Conservation (phyloP, 345 rosid genomes). For the Moringa oleifera region DNA sequence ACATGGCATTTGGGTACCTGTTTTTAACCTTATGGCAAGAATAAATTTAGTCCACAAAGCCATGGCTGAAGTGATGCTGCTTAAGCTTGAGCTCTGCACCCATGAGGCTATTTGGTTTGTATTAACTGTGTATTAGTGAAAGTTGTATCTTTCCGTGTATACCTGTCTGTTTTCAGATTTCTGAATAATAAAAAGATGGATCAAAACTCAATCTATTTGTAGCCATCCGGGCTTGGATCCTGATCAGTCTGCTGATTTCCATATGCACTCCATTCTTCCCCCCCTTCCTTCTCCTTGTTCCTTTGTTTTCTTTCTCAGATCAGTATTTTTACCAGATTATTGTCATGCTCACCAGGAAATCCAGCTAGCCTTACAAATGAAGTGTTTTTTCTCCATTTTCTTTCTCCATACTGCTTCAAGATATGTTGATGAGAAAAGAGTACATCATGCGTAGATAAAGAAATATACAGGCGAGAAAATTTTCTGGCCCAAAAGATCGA, state of each 20-base stretch:
- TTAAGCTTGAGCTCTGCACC: not conserved
- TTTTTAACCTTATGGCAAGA: not conserved
- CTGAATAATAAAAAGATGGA: conserved; percentile 10
- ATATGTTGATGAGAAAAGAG: too few relatives aligned
- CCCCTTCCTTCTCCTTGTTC: not conserved
- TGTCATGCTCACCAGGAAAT: not conserved
- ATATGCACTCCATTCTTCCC: conserved; percentile 47
- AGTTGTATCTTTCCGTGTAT: not conserved
- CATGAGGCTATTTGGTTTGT: too few relatives aligned
- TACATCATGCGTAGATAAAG: too few relatives aligned
- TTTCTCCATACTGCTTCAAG: too few relatives aligned
- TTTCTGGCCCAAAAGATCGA: too few relatives aligned
- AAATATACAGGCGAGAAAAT: too few relatives aligned
- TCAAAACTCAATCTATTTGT: conserved; percentile 69
- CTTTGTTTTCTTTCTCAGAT: not conserved
- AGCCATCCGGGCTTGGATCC: conserved; percentile 61
- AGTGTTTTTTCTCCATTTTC: too few relatives aligned
- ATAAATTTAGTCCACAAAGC: not conserved
- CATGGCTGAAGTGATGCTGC: not conserved
- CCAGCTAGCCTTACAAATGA: too few relatives aligned
- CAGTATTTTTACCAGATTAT: not conserved
- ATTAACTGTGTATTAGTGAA: not conserved
- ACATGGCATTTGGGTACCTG: not conserved
- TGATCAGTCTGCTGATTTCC: conserved; percentile 69
- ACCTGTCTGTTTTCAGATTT: too few relatives aligned